Conservation (phyloP, 495 filamentous ascomycete genomes). For the Penicillium crystallinum region DNA sequence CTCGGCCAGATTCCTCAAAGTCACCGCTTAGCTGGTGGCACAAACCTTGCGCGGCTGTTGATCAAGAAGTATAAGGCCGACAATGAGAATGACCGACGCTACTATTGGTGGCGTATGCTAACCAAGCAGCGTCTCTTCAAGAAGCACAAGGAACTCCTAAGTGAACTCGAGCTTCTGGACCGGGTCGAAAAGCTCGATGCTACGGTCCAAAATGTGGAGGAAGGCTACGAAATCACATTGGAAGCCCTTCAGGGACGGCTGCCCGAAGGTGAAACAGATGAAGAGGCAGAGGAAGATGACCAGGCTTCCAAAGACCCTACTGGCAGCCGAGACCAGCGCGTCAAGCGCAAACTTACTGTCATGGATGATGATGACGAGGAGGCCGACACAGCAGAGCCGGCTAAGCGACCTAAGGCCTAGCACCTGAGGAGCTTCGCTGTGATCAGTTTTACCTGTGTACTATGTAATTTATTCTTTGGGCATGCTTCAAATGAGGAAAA, state of each 20-base stretch:
- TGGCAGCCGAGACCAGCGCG: slow-evolving; percentile 23
- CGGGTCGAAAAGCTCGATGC: slow-evolving; percentile 78
- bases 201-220: slow-evolving; percentile 68
- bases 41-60: slow-evolving; percentile 45
- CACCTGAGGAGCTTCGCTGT: background rate
- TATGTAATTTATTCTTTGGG: slow-evolving; percentile 20
- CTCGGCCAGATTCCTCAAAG: slow-evolving; percentile 64
- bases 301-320: slow-evolving; percentile 21
- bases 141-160: slow-evolving; percentile 69
- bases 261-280: slow-evolving; percentile 14
- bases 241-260: slow-evolving; percentile 41
- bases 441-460: slow-evolving; percentile 1
- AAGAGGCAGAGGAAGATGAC: slow-evolving; percentile 14
- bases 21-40: slow-evolving; percentile 52
- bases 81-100: slow-evolving; percentile 55
- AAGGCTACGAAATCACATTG: slow-evolving; percentile 72
- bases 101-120: slow-evolving; percentile 77
- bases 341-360: slow-evolving; percentile 46
- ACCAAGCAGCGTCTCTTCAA: slow-evolving; percentile 77
- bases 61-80: slow-evolving; percentile 50
- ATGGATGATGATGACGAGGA: slow-evolving; percentile 46
- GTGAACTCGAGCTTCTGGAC: slow-evolving; percentile 71
- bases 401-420: slow-evolving; percentile 39
- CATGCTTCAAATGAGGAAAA: slow-evolving; percentile 1
- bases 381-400: slow-evolving; percentile 17